phyloP scores from a whole-genome alignment of 768 basidiomycete genomes.

The Trametes cingulata region DNA sequence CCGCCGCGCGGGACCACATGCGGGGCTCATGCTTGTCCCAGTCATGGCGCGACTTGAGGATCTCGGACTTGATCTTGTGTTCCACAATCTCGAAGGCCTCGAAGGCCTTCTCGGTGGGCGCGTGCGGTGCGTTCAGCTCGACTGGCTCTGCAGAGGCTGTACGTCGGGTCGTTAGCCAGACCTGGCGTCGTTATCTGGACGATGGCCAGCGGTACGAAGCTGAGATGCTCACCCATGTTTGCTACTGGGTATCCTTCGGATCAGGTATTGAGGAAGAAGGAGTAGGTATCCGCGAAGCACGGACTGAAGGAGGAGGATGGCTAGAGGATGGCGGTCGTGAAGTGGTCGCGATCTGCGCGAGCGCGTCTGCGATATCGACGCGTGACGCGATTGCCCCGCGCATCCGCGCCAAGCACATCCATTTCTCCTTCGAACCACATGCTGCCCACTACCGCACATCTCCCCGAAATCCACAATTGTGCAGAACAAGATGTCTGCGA shows the following conservation, averaged over 20 bases:
- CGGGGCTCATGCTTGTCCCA: constrained; percentile 74
- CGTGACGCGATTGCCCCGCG: not conserved
- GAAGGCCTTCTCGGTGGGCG: constrained; percentile 59
- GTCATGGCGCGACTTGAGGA: constrained; percentile 62
- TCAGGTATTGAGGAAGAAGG: too few relatives aligned
- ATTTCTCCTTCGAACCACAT: too few relatives aligned
- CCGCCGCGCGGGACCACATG: constrained; percentile 67
- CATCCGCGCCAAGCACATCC: too few relatives aligned
- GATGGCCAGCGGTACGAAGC: not conserved
- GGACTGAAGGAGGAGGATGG: too few relatives aligned
- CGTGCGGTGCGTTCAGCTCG: constrained; percentile 57
- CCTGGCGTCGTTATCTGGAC: too few relatives aligned
- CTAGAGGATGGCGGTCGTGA: not conserved
- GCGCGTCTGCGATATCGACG: not conserved
- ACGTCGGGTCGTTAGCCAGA: not conserved
- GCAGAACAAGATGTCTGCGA: too few relatives aligned
- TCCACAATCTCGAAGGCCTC: constrained; percentile 63
- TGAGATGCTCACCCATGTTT: not conserved
- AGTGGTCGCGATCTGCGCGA: not conserved
- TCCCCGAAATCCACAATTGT: too few relatives aligned
- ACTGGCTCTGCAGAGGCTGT: constrained; percentile 44
- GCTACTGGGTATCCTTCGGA: not conserved
- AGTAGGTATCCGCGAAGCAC: too few relatives aligned
- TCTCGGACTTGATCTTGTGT: constrained; percentile 60
- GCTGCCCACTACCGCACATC: too few relatives aligned